Base-by-base conservation (phyloP, 73 alveolate species). In the Paramecium sonneborni region DNA sequence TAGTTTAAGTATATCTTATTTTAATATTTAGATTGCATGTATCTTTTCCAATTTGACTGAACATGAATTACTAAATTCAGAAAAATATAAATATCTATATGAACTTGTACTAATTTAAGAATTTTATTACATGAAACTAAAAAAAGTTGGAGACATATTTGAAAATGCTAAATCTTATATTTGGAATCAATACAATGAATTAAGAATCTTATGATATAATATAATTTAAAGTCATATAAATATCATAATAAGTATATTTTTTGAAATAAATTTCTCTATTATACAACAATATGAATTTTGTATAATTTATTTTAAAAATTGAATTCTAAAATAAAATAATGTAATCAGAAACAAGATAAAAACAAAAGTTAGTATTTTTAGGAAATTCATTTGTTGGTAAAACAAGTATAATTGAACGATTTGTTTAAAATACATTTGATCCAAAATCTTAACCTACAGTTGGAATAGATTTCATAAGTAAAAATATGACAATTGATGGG, bases 351-450 rank as follows among this genome's bases (percentile, higher is more conserved):
- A 23, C 55, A 52, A 52, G 68, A 52, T 52, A 52, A 52, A 52
- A 52, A 3, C 32, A 52, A 5, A 52, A 52, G 30, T 4, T 52
- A 52, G 68, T 86, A 34, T 58, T 93, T 57, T 68, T 93, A 68
- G 96, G 96, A 21, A 87, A 93, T 74, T 43, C 85, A 20, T 43
- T 20, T 37, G 96, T 93, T 41, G 96, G 95, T 23, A 93, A 93
- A 79, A 93, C 93, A 1, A 39, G 90, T 48, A 74, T 93, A 35
- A 55, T 93, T 23, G 93, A 93, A 67, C 26, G 88, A 38, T 89
- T 72, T n/a, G 92, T 67, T 6, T 56, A 57, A 23, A 89, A 67
- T 23, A 1, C 72, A 34, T 88, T 76, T 57, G 93, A 93, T 39
- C 58, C 86, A 38, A 85, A 93, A 38, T 35, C 92, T 38, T 37